Percentiles rank a stretch among this genome's conserved stretches.
phyloP scores from a whole-genome alignment of 2,329 filamentous ascomycete species.

The Paecilomyces niveus region DNA sequence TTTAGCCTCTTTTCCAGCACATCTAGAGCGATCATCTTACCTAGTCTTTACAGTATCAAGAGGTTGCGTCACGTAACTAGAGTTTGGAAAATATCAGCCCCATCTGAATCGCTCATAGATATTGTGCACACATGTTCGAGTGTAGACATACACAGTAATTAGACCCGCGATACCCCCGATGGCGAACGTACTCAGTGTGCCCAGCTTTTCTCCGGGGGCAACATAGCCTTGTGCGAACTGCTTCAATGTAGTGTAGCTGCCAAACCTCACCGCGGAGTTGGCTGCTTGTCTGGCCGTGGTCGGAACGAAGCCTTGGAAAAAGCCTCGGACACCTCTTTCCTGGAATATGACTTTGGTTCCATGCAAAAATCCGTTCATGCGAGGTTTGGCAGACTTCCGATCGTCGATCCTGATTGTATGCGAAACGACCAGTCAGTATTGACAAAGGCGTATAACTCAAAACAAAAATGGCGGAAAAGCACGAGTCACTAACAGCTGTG shows the following conservation, averaged over 20 bases:
- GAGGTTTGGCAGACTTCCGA: slow-evolving; percentile 74
- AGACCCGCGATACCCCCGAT: slow-evolving; percentile 83
- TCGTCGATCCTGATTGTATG: slow-evolving; percentile 73
- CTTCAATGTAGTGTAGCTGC: slow-evolving; percentile 81
- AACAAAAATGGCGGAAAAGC: background rate
- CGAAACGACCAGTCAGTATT: background rate
- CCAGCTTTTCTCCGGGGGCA: slow-evolving; percentile 89
- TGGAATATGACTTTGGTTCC: slow-evolving; percentile 79
- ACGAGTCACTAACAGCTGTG: slow-evolving; percentile 59
- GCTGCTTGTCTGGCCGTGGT: slow-evolving; percentile 92
- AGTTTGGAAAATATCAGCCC: background rate
- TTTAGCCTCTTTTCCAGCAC: slow-evolving; percentile 6
- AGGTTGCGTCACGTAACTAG: slow-evolving; percentile 53
- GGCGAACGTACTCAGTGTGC: slow-evolving; percentile 77
- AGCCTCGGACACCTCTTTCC: slow-evolving; percentile 81
- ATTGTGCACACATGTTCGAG: slow-evolving; percentile 1
- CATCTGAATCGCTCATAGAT: background rate
- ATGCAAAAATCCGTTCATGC: slow-evolving; percentile 87
- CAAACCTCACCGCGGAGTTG: slow-evolving; percentile 87
- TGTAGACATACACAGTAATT: slow-evolving; percentile 69
- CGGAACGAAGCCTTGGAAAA: slow-evolving; percentile 94
- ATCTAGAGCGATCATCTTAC: slow-evolving; percentile 20
- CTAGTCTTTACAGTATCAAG: slow-evolving; percentile 92
- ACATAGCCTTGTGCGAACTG: slow-evolving; percentile 90
- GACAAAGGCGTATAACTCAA: background rate